Conservation (phyloP, 306 rosid genomes). For the Casuarina cunninghamiana region DNA sequence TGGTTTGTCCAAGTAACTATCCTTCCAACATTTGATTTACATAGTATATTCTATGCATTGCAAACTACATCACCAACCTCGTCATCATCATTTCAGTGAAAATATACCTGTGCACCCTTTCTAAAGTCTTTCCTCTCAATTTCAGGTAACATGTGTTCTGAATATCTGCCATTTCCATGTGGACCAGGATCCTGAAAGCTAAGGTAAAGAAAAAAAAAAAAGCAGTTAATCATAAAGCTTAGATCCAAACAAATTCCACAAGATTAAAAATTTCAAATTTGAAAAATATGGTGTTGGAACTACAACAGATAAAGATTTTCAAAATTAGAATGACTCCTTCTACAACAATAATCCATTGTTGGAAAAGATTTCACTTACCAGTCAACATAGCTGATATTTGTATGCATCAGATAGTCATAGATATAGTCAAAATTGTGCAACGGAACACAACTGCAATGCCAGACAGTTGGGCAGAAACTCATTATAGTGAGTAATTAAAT, state of each 20-base stretch:
- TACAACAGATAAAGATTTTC: neutral
- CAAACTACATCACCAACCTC: slow-evolving; percentile 22
- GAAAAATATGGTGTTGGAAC: neutral
- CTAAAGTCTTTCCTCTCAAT: slow-evolving; percentile 86
- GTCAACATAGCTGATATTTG: slow-evolving; percentile 94
- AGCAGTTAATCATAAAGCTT: slow-evolving; percentile 20
- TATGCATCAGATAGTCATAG: slow-evolving; percentile 68
- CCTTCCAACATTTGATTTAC: neutral
- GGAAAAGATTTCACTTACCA: slow-evolving; percentile 52
- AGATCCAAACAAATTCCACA: neutral
- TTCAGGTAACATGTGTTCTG: slow-evolving; percentile 96
- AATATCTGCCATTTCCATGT: slow-evolving; percentile 92
- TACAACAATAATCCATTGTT: neutral
- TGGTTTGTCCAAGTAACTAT: slow-evolving; percentile 17
- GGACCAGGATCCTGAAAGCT: slow-evolving; percentile 99
- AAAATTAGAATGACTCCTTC: neutral
- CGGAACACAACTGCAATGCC: slow-evolving; percentile 87
- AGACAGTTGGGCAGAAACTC: slow-evolving; percentile 32
- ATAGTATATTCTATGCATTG: slow-evolving; percentile 10
- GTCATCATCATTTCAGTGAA: slow-evolving; percentile 21
- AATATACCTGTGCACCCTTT: slow-evolving; percentile 97
- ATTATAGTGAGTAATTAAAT: slow-evolving; percentile 30
- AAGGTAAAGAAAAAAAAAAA: slow-evolving; percentile 25
- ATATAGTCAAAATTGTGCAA: slow-evolving; percentile 78
- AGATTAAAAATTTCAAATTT: neutral